Evolutionary conservation across 164 flowering plant genomes (phyloP), one percentile per base, ranked within the genome.

Genomic region (Berberis vulgaris): DNA sequence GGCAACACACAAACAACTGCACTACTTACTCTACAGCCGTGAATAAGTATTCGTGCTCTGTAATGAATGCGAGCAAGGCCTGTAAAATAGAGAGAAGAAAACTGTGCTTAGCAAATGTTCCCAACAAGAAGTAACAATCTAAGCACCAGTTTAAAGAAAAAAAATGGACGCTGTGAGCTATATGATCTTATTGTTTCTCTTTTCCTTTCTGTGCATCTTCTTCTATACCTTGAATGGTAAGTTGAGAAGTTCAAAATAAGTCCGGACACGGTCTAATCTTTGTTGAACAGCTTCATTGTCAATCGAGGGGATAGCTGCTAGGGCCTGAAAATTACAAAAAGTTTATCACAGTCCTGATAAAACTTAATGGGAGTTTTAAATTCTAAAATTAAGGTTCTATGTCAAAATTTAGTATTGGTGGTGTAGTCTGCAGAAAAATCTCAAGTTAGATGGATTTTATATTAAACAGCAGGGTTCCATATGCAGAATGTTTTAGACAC

Each of bases 51-150:
- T 79, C 89, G 53, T 89, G 99, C 77, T 95, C 99, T 10, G 83
- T 62, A 57, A 91, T 84, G 73, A 89, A 95, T 60, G 99, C 97
- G 43, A 91, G 88, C 74, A 95, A 72, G 26, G 98, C 98, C 99
- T 95, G 89, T 64, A 75, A 69, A n/a, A n/a, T n/a, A n/a, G 44
- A 40, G 63, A 9, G 50, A 46, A 53, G 43, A 47, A 46, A 62
- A 65, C 0, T 49, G 3, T 55, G 45, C 64, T 49, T 41, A 39
- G 42, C n/a, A 10, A n/a, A n/a, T n/a, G n/a, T n/a, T n/a, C n/a
- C n/a, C n/a, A n/a, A n/a, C n/a, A n/a, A n/a, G n/a, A n/a, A n/a
- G n/a, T n/a, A n/a, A n/a, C n/a, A n/a, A n/a, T n/a, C n/a, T n/a
- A n/a, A n/a, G n/a, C n/a, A n/a, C n/a, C n/a, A n/a, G n/a, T n/a